A percentile compares a stretch with the other conserved stretches of the same genome.
These are phyloP conservation scores for Bauhinia variegata DNA, from an alignment of 306 rosid genomes.

Conservation along the genomic window DNA sequence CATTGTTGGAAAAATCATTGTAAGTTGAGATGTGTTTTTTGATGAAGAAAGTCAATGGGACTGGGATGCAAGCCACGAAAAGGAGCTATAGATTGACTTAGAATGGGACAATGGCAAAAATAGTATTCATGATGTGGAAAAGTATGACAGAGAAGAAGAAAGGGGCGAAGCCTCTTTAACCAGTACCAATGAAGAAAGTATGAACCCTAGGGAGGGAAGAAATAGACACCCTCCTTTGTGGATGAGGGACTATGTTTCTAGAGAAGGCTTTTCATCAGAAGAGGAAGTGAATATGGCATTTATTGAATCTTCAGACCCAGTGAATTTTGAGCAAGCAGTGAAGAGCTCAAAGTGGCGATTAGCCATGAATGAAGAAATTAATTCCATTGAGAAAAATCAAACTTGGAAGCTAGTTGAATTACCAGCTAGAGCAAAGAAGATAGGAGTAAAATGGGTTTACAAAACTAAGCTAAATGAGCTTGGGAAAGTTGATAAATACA, in stretches of 20 bases:
- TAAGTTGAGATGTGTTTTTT: no score
- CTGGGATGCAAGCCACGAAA: no score
- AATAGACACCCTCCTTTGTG: slow-evolving; percentile 3
- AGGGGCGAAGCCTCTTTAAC: no score
- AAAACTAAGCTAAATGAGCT: neutral
- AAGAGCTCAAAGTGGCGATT: slow-evolving; percentile 17
- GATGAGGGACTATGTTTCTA: no score
- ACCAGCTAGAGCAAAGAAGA: neutral
- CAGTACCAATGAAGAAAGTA: no score
- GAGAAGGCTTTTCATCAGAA: no score
- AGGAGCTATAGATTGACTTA: slow-evolving; percentile 12
- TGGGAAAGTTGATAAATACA: neutral
- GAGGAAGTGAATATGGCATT: no score
- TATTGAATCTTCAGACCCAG: neutral
- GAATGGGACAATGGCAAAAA: no score
- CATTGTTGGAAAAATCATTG: no score
- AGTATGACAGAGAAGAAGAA: no score
- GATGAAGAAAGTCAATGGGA: slow-evolving; percentile 5
- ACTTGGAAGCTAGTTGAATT: neutral
- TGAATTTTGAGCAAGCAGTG: slow-evolving; percentile 4
- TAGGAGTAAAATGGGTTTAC: neutral
- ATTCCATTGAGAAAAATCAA: neutral
- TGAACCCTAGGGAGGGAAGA: neutral
- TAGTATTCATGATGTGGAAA: no score
- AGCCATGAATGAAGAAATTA: slow-evolving; percentile 16